Percentiles rank a stretch among this genome's conserved stretches.
These are phyloP conservation scores for Periconia macrospinosa DNA, from an alignment of 2,329 filamentous ascomycete species.

Conservation along the genomic window DNA sequence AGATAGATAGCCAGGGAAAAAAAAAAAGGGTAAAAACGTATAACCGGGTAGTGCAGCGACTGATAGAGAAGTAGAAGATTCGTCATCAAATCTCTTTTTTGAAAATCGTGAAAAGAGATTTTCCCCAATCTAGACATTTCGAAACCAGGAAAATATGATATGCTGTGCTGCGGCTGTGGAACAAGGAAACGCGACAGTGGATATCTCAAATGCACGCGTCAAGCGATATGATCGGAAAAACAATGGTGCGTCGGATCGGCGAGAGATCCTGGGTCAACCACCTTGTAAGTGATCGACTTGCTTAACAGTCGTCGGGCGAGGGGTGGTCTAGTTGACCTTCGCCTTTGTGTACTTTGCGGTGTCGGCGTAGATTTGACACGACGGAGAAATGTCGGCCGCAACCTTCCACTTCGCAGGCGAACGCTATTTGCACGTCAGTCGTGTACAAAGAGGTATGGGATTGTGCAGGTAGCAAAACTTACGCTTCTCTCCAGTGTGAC, in stretches of 20 bases:
- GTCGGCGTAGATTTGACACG: conserved; percentile 89
- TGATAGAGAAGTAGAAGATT: conserved; percentile 29
- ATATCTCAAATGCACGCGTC: conserved; percentile 39
- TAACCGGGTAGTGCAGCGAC: conserved; percentile 25
- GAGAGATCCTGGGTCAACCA: too few relatives aligned
- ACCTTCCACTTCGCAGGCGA: conserved; percentile 89
- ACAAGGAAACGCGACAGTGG: conserved; percentile 33
- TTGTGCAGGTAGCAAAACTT: conserved; percentile 51
- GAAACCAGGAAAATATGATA: conserved; percentile 14
- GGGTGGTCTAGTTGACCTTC: conserved; percentile 54
- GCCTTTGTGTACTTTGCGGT: conserved; percentile 94
- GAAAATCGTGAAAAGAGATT: conserved; percentile 4
- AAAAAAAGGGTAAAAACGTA: conserved; percentile 11
- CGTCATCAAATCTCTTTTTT: conserved; percentile 29
- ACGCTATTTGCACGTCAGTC: conserved; percentile 60
- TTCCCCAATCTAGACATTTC: conserved; percentile 22
- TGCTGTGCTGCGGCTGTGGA: conserved; percentile 16
- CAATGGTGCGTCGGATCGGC: conserved; percentile 14
- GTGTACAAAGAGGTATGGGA: conserved; percentile 10
- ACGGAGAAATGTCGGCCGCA: conserved; percentile 97
- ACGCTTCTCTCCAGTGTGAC: conserved; percentile 98
- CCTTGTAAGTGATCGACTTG: too few relatives aligned
- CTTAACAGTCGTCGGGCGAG: conserved; percentile 51
- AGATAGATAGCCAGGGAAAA: too few relatives aligned
- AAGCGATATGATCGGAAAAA: conserved; percentile 23